phyloP scores from a whole-genome alignment of 208 protist species.

The Wallacemonas sp. region DNA sequence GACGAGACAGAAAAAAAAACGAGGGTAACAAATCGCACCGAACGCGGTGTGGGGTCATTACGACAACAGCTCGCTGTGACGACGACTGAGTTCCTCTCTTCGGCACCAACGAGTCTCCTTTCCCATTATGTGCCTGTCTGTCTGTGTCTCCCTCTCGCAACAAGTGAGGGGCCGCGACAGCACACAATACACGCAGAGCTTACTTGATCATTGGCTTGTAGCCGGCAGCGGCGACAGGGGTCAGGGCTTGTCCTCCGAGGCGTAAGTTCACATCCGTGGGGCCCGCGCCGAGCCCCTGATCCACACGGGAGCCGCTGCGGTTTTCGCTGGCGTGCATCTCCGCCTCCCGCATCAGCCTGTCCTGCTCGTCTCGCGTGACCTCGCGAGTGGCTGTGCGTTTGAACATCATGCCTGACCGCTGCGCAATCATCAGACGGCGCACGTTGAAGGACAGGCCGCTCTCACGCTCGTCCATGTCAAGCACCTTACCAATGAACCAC shows the following conservation, averaged over 20 bases:
- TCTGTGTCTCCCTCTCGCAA: too few species aligned
- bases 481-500: slow-evolving; percentile 71
- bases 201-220: slow-evolving; percentile 74
- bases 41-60: too few species aligned
- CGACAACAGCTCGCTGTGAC: too few species aligned
- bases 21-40: too few species aligned
- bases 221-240: slow-evolving; percentile 69
- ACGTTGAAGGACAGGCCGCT: slow-evolving; percentile 77
- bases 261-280: slow-evolving; percentile 71
- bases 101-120: too few species aligned
- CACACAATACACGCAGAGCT: too few species aligned
- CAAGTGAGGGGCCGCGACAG: too few species aligned
- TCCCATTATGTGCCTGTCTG: slow-evolving; percentile 1
- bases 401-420: slow-evolving; percentile 85
- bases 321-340: slow-evolving; percentile 66
- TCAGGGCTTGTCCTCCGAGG: slow-evolving; percentile 68
- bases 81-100: too few species aligned
- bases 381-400: slow-evolving; percentile 81
- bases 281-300: slow-evolving; percentile 40
- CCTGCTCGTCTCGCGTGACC: slow-evolving; percentile 82
- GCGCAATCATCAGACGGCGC: slow-evolving; percentile 69
- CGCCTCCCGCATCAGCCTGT: slow-evolving; percentile 61
- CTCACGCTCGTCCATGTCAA: slow-evolving; percentile 65
- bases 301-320: slow-evolving; percentile 55
- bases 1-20: background rate